Evolutionary conservation across 2,329 filamentous ascomycete genomes (phyloP).

Genomic region (Camillea tinctor): DNA sequence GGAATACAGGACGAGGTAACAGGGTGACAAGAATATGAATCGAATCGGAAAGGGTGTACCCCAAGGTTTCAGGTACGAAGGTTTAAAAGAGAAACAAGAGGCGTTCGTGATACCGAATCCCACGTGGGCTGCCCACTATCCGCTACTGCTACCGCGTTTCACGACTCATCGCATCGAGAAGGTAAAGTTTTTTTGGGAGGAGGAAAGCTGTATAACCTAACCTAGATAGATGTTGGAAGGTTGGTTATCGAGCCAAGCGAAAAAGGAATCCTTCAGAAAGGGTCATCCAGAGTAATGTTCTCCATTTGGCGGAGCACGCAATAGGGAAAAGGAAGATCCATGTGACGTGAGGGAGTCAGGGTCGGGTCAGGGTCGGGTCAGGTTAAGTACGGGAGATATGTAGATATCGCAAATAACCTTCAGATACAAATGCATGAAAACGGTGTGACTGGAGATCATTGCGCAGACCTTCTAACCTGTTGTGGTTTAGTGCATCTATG

Average conservation of each 20-base stretch:
- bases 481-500: not conserved
- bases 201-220: too few relatives aligned
- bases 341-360: not conserved
- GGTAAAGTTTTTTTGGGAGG: too few relatives aligned
- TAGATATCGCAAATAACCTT: not conserved
- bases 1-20: not conserved
- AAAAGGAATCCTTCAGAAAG: not conserved
- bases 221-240: not conserved
- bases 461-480: not conserved
- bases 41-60: too few relatives aligned
- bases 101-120: not conserved
- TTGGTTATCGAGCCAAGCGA: not conserved
- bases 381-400: not conserved
- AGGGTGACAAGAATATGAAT: too few relatives aligned
- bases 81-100: not conserved
- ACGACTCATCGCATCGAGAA: not conserved
- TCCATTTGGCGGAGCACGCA: not conserved
- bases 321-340: not conserved
- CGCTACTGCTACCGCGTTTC: not conserved
- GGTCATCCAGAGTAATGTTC: not conserved
- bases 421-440: not conserved
- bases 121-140: too few relatives aligned
- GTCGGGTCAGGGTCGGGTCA: too few relatives aligned
- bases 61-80: too few relatives aligned
- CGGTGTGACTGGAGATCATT: not conserved